Conservation (phyloP, 257 asterid species). For the Ocimum tenuiflorum region DNA sequence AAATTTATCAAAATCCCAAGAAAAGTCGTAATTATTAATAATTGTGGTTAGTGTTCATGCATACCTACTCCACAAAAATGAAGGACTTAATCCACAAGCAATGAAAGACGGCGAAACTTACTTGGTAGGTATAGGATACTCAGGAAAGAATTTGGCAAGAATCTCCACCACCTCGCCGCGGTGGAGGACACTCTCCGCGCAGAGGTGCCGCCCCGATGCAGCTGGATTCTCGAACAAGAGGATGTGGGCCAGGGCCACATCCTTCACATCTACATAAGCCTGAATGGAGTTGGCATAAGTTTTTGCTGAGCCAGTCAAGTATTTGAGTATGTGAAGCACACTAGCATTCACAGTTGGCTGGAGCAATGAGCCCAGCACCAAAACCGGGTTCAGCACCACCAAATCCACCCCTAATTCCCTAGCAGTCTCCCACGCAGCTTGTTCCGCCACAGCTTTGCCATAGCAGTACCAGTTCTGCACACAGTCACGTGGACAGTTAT, state of each 20-base stretch:
- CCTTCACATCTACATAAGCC: conserved; percentile 81
- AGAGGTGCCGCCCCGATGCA: conserved; percentile 71
- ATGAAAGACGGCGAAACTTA: no score
- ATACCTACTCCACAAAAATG: no score
- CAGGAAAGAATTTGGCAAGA: conserved; percentile 73
- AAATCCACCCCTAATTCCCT: conserved; percentile 60
- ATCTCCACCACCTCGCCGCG: conserved; percentile 86
- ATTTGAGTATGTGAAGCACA: no score
- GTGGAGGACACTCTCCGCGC: conserved; percentile 89
- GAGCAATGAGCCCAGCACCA: no score
- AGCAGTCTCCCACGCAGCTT: conserved; percentile 64
- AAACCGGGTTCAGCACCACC: conserved; percentile 77
- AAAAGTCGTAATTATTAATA: no score
- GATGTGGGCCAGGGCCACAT: conserved; percentile 77
- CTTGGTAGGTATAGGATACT: conserved; percentile 58
- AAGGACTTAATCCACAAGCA: no score
- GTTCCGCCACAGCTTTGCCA: conserved; percentile 82
- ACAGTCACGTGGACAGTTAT: no score
- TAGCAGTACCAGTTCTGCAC: conserved; percentile 85
- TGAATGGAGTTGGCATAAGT: conserved; percentile 76
- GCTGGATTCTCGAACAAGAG: conserved; percentile 69
- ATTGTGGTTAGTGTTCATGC: no score
- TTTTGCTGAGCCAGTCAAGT: conserved; percentile 20
- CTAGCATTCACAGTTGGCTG: no score
- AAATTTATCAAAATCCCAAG: no score